Evolutionary conservation across 139 green algal species (phyloP).

Genomic region (Zygnema circumcarinatum): DNA sequence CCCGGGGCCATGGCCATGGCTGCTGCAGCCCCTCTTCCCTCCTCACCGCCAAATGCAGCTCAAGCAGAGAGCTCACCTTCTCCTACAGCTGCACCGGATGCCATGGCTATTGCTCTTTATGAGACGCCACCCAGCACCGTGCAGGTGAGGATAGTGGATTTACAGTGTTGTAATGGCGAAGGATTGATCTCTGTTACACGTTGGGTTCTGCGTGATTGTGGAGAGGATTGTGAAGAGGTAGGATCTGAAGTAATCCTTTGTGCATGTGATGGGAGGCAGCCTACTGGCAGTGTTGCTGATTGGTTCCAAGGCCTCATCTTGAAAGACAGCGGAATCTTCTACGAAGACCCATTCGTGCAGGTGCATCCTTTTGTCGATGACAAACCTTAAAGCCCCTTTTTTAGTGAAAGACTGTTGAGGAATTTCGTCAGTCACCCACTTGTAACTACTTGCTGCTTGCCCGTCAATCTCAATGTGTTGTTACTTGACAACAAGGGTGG

Average conservation of each 20-base stretch:
- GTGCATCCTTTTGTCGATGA: too few species aligned
- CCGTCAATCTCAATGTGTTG: too few species aligned
- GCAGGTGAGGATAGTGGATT: neutral
- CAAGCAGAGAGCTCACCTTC: neutral
- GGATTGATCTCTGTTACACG: too few species aligned
- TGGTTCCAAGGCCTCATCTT: slow-evolving; percentile 73
- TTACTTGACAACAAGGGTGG: too few species aligned
- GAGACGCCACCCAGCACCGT: neutral
- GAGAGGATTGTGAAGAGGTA: too few species aligned
- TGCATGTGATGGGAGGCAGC: too few species aligned
- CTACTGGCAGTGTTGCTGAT: slow-evolving; percentile 66
- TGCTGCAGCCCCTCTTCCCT: slow-evolving; percentile 7
- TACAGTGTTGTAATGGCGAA: neutral
- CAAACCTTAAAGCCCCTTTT: too few species aligned
- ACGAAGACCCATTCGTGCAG: slow-evolving; percentile 93
- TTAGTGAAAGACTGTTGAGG: too few species aligned
- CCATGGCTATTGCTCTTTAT: neutral
- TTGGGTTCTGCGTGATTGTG: too few species aligned
- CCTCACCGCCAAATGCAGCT: neutral
- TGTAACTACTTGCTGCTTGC: too few species aligned
- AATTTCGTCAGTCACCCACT: too few species aligned
- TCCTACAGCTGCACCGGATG: slow-evolving; percentile 4
- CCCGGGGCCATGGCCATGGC: neutral
- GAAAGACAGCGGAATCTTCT: slow-evolving; percentile 82
- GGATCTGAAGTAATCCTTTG: too few species aligned